Conservation (phyloP, 768 basidiomycete species). For the Podaxis carcinomalis region DNA sequence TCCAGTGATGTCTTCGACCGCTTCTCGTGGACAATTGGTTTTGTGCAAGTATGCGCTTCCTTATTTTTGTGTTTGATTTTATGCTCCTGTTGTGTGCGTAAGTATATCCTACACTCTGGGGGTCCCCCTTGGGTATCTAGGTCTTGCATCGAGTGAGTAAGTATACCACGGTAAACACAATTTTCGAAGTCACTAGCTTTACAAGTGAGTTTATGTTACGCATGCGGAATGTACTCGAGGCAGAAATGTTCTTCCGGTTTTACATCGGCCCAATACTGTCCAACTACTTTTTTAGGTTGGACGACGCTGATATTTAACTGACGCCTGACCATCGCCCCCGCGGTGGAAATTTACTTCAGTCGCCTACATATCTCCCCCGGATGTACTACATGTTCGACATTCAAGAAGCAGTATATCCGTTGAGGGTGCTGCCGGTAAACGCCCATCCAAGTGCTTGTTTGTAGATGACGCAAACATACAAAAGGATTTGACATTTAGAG, state of each 20-base stretch:
- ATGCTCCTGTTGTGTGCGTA: conserved; percentile 18
- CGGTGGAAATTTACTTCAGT: no score
- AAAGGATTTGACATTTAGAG: no score
- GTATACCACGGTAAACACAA: conserved; percentile 1
- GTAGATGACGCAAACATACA: no score
- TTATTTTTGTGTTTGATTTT: conserved; percentile 6
- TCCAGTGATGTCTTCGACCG: not conserved
- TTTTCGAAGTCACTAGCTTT: not conserved
- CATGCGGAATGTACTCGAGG: not conserved
- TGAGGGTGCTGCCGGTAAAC: no score
- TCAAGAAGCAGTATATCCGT: no score
- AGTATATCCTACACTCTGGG: conserved; percentile 16
- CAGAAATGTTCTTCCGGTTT: not conserved
- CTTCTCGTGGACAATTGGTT: conserved; percentile 3
- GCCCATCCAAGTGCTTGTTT: no score
- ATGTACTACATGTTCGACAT: no score
- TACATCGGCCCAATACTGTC: not conserved
- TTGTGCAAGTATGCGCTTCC: conserved; percentile 16
- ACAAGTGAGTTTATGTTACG: conserved; percentile 2
- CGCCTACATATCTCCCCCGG: no score
- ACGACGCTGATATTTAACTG: not conserved
- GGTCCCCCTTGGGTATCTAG: not conserved
- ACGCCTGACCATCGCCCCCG: not conserved
- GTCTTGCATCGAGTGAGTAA: conserved; percentile 7
- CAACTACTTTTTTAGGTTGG: not conserved